phyloP scores from a whole-genome alignment of 108 stramenopile genomes.

The Pseudonitzschia multistriata region DNA sequence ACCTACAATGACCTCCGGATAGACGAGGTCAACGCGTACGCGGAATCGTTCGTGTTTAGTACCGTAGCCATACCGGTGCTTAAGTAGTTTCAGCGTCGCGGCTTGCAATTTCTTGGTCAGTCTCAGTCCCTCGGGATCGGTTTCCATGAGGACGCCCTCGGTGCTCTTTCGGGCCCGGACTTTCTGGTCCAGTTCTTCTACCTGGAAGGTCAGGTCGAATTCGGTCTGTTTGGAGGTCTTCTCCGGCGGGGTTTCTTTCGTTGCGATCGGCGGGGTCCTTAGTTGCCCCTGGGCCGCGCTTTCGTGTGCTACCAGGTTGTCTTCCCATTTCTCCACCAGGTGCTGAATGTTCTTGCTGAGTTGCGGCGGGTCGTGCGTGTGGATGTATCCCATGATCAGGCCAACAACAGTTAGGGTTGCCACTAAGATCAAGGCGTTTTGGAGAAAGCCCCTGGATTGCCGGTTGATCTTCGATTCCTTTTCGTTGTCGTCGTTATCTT shows the following conservation, averaged over 20 bases:
- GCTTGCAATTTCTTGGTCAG: constrained; percentile 57
- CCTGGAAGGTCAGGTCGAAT: background rate
- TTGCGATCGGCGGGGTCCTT: background rate
- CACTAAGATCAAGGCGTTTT: background rate
- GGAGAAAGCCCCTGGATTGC: background rate
- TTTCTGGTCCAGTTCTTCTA: constrained; percentile 47
- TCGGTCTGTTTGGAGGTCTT: background rate
- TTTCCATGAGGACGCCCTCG: constrained; percentile 72
- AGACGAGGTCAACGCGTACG: constrained; percentile 64
- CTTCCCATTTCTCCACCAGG: background rate
- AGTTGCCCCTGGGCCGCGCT: constrained; percentile 21
- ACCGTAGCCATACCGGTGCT: constrained; percentile 37
- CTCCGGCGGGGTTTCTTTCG: background rate
- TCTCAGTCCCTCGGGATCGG: constrained; percentile 46
- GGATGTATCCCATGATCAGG: background rate
- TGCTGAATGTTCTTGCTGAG: background rate
- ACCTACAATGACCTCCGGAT: constrained; percentile 69
- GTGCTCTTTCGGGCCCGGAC: constrained; percentile 63
- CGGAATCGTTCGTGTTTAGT: constrained; percentile 39
- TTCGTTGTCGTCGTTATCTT: constrained; percentile 26
- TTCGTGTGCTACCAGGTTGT: background rate
- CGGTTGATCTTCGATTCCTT: constrained; percentile 24
- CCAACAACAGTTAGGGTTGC: background rate
- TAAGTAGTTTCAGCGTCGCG: constrained; percentile 55
- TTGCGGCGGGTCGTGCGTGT: background rate